Percentiles rank a stretch among this genome's conserved stretches.
phyloP scores from a whole-genome alignment of 768 basidiomycete genomes.

The Russula emetica region DNA sequence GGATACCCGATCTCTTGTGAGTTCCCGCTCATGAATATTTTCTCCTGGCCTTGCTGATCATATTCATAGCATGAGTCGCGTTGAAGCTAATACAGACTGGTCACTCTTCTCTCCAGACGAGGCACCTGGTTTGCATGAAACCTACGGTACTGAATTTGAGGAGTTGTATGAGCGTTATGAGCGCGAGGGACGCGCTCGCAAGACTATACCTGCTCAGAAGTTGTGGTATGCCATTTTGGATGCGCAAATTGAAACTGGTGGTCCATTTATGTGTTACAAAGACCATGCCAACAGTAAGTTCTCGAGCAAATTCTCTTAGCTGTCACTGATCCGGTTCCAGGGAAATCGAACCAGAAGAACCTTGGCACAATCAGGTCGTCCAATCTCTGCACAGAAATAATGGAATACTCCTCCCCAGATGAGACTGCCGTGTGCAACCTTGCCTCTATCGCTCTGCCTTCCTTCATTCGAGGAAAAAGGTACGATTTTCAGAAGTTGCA shows the following conservation, averaged over 20 bases:
- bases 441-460: slow-evolving; percentile 91
- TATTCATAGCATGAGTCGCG: slow-evolving; percentile 83
- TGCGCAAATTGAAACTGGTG: slow-evolving; percentile 96
- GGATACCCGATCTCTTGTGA: slow-evolving; percentile 96
- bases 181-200: slow-evolving; percentile 79
- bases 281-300: slow-evolving; percentile 84
- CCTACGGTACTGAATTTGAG: slow-evolving; percentile 87
- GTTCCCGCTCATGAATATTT: slow-evolving; percentile 31
- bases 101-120: slow-evolving; percentile 98
- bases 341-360: slow-evolving; percentile 98
- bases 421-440: slow-evolving; percentile 99
- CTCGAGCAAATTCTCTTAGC: background rate
- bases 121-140: slow-evolving; percentile 84
- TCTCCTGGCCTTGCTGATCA: background rate
- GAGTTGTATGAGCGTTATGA: slow-evolving; percentile 83
- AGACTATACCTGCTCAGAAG: slow-evolving; percentile 89
- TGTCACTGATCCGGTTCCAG: slow-evolving; percentile 38
- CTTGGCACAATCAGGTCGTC: slow-evolving; percentile 99
- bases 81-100: slow-evolving; percentile 87
- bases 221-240: slow-evolving; percentile 98
- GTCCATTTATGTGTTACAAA: slow-evolving; percentile 99
- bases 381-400: slow-evolving; percentile 98
- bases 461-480: slow-evolving; percentile 73
- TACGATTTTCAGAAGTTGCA: slow-evolving; percentile 97
- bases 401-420: slow-evolving; percentile 96